Evolutionary conservation across 140 eudicot species (phyloP), one percentile per base, ranked within the genome.

Genomic region (Erigeron philadelphicus): DNA sequence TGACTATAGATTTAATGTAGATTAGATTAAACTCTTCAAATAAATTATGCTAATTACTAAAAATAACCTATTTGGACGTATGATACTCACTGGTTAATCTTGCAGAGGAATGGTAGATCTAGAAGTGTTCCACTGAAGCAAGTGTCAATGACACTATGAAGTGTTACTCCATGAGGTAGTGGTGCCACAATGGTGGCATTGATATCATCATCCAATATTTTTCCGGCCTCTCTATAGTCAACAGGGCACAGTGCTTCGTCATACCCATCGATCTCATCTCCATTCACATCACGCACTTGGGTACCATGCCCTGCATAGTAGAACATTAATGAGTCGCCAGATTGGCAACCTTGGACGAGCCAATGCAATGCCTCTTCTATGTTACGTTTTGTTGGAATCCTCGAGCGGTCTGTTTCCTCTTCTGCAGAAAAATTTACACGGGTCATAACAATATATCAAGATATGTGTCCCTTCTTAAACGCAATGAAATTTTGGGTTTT

Each of bases 301-400:
- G 73, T 57, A 19, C 80, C 97, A 76, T 85, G 90, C 10, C 95
- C 97, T 7, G 97, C 58, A 75, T 82, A 90, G 81, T 87, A 83
- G 64, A 90, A 87, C 85, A 90, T 68, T 80, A 90, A 62, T 0
- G 93, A 87, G 73, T 90, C 97, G 57, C 97, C 97, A 16, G 83
- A 52, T 76, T 80, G 84, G 75, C 93, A 87, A 47, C 83, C 95
- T 52, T 83, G 71, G 43, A 87, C 81, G 3, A 87, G 93, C 95
- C 97, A 90, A 9, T 70, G 70, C 62, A 90, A 43, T 10, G 92
- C 88, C 48, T 35, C 61, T 70, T 70, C 79, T 64, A 87, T 90
- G 75, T 90, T 87, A 23, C 62, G 62, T 76, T 75, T 87, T 23
- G 93, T 87, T 64, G 97, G 97, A 56, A 81, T 75, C 67, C 73